Evolutionary conservation across 306 rosid species (phyloP).

Genomic region (Biancaea sappan): DNA sequence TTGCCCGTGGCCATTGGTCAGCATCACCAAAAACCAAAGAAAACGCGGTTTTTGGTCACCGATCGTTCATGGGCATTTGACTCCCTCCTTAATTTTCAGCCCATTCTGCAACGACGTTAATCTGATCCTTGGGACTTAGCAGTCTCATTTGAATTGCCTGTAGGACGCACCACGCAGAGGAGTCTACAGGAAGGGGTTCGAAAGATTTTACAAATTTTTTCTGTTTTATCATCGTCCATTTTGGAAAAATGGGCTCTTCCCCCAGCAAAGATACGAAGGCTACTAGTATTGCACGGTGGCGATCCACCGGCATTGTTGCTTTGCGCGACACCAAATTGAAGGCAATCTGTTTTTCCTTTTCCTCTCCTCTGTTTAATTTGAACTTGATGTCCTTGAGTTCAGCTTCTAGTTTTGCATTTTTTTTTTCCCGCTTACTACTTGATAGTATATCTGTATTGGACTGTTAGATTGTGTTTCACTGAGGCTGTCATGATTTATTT

Average conservation of each 20-base stretch:
- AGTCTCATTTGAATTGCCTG: conserved; percentile 5
- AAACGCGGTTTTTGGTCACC: conserved; percentile 5
- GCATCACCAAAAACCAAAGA: not conserved
- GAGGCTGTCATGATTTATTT: not conserved
- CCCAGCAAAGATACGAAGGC: conserved; percentile 72
- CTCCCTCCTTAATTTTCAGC: not conserved
- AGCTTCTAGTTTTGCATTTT: not conserved
- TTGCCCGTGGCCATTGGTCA: not conserved
- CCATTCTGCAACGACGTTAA: not conserved
- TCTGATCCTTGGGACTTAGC: not conserved
- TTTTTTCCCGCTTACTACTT: not conserved
- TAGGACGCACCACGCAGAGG: not conserved
- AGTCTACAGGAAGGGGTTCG: not conserved
- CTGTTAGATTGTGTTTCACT: not conserved
- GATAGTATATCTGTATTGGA: not conserved
- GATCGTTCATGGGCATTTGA: not conserved
- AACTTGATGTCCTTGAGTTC: not conserved
- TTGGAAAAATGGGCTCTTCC: conserved; percentile 66
- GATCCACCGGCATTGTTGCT: conserved; percentile 94
- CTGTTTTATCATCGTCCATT: not conserved
- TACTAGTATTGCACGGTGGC: conserved; percentile 75
- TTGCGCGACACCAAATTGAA: conserved; percentile 89
- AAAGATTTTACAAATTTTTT: not conserved
- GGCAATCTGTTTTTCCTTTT: conserved; percentile 41
- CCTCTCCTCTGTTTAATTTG: not conserved